Base-by-base conservation (phyloP, 805 yeast genomes). In the Cyberlindnera saturnus region DNA sequence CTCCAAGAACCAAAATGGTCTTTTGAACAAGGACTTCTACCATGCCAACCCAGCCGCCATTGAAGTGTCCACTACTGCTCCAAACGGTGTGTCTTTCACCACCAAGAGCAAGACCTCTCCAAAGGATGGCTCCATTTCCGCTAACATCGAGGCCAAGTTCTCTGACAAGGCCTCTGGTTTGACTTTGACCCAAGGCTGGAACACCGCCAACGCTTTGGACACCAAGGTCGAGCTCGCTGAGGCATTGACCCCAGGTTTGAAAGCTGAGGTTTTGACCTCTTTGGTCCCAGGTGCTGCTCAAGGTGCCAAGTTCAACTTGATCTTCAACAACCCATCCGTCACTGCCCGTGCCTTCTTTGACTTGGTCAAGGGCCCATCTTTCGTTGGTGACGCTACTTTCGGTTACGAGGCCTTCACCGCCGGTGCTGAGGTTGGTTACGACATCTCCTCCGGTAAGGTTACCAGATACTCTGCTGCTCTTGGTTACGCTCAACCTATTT, bases 371-470 rank as follows among this genome's bases (percentile, higher is more conserved):
- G 96, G 96, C 58, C 96, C 98, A 58, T 75, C 85, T 56, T 93
- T 95, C 69, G 81, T 87, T 57, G 97, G 97, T 71, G 96, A 93
- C 71, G 77, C 88, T 65, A 82, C 96, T 52, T 79, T 90, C 61
- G 95, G 96, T 62, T 95, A 87, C 73, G 96, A 89, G 60, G 96
- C 96, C 60, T 83, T 89, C 79, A 81, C 95, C 57, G 91, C 91
- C 59, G 99, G 99, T 73, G 95, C 90, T 57, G 96, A 93, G 74
- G 81, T 91, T 65, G 93, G 96, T 60, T 93, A 93, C 77, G 98
- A 93, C 74, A 87, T 93, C 64, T 76, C 86, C 59, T 77, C 86
- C 56, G 98, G 96, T 63, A 78, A 87, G 69, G 82, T 93, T 65
- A 86, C 96, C 71, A 86, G 86, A 70, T 89, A 89, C 81, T 82